Evolutionary conservation across 2,329 filamentous ascomycete species (phyloP).

Genomic region (Phialophora tarda): DNA sequence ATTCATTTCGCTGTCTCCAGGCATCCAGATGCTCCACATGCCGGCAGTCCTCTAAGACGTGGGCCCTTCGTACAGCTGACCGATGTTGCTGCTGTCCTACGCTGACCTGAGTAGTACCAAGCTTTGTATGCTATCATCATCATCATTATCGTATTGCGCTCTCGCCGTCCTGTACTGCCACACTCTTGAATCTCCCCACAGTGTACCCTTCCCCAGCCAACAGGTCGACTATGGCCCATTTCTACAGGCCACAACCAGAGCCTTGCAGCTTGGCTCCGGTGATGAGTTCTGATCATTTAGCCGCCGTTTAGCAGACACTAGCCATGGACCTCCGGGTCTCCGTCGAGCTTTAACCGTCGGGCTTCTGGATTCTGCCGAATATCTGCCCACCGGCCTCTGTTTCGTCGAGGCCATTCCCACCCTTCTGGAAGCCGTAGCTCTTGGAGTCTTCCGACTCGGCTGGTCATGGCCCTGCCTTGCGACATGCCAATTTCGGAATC

Average conservation of each 20-base stretch:
- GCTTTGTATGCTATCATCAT: background rate
- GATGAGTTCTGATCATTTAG: conserved; percentile 13
- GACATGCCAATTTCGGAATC: background rate
- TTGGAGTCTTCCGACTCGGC: background rate
- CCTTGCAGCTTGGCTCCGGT: conserved; percentile 2
- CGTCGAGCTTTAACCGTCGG: conserved; percentile 18
- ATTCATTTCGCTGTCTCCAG: background rate
- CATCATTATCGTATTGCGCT: background rate
- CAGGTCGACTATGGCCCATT: background rate
- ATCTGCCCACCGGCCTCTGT: conserved; percentile 9
- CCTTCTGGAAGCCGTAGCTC: conserved; percentile 5
- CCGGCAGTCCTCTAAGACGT: background rate
- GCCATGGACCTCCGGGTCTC: background rate
- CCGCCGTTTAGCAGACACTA: conserved; percentile 8
- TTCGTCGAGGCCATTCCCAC: background rate
- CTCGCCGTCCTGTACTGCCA: background rate
- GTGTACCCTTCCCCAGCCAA: conserved; percentile 1
- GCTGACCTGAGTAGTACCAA: background rate
- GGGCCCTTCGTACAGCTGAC: background rate
- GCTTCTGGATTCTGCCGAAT: conserved; percentile 21
- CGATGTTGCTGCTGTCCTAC: background rate
- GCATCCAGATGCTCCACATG: conserved; percentile 2
- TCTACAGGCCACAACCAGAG: background rate
- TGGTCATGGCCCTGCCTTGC: background rate
- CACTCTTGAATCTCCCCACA: background rate